These are phyloP conservation scores for Phytophthora lateralis DNA, from an alignment of 352 stramenopile genomes.

Conservation along the genomic window DNA sequence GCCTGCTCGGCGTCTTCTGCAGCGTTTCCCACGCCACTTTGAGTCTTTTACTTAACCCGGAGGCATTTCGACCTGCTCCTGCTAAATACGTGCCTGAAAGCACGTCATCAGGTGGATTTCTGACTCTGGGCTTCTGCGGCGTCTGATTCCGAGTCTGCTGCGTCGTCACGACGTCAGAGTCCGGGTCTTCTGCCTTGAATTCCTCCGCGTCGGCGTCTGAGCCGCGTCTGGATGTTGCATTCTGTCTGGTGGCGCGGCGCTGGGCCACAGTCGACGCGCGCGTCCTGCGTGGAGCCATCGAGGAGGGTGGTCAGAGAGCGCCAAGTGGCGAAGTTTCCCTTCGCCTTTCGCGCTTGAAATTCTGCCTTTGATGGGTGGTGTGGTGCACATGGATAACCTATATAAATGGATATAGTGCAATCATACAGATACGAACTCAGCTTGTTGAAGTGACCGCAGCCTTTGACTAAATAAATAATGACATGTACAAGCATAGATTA, in stretches of 20 bases:
- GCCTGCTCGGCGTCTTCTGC: constrained; percentile 41
- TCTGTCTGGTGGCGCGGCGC: neutral
- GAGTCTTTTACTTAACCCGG: constrained; percentile 52
- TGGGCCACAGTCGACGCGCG: constrained; percentile 2
- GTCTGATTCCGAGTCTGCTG: constrained; percentile 20
- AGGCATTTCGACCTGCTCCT: constrained; percentile 16
- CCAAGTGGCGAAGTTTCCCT: constrained; percentile 2
- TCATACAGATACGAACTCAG: too few relatives aligned
- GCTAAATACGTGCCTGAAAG: constrained; percentile 30
- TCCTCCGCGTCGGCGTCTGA: constrained; percentile 9
- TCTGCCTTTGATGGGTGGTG: neutral
- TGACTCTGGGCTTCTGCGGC: constrained; percentile 4
- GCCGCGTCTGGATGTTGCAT: neutral
- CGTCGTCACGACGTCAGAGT: constrained; percentile 13
- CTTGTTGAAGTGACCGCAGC: too few relatives aligned
- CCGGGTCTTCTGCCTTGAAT: constrained; percentile 29
- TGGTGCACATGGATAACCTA: neutral
- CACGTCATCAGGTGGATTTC: constrained; percentile 3
- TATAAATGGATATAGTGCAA: neutral
- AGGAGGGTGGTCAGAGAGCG: neutral
- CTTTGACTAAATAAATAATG: too few relatives aligned
- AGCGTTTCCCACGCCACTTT: constrained; percentile 58
- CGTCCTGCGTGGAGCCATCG: constrained; percentile 31
- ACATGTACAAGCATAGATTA: too few relatives aligned
- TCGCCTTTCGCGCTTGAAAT: neutral